A percentile compares a stretch with the other conserved stretches of the same genome.
Conservation (phyloP, 2,329 filamentous ascomycete species). For the Cytospora mali region DNA sequence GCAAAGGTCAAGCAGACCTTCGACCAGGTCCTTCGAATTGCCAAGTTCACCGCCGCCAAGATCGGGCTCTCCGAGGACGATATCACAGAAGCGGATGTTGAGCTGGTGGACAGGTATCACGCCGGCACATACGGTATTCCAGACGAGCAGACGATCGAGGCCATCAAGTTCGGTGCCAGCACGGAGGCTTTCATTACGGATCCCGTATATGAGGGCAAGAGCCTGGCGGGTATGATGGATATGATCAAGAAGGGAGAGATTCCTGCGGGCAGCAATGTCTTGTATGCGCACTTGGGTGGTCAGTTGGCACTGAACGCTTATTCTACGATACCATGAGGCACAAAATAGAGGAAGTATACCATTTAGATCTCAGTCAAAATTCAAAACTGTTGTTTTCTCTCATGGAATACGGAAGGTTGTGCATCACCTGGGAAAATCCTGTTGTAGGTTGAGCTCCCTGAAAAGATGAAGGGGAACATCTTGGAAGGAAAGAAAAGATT, state of each 20-base stretch:
- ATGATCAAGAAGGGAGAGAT: constrained; percentile 66
- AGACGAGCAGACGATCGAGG: constrained; percentile 65
- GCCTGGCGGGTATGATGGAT: constrained; percentile 71
- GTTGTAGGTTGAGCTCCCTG: too few relatives aligned
- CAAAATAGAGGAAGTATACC: constrained; percentile 2
- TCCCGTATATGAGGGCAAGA: constrained; percentile 78
- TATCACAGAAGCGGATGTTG: constrained; percentile 63
- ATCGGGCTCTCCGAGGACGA: constrained; percentile 64
- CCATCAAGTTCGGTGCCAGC: constrained; percentile 67
- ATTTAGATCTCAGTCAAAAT: background rate
- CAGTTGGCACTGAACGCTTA: constrained; percentile 73
- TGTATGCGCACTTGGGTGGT: constrained; percentile 73
- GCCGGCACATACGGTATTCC: constrained; percentile 68
- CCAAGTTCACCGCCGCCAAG: constrained; percentile 61
- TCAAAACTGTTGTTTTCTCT: too few relatives aligned
- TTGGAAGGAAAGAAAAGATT: too few relatives aligned
- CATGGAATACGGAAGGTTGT: too few relatives aligned
- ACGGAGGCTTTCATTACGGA: constrained; percentile 76
- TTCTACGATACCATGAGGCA: constrained; percentile 42
- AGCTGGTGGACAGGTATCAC: constrained; percentile 67
- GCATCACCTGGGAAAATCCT: too few relatives aligned
- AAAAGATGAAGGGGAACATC: too few relatives aligned
- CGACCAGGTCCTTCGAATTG: constrained; percentile 68
- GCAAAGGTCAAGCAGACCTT: constrained; percentile 63
- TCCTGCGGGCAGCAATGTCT: constrained; percentile 59